Percentiles rank a stretch among this genome's conserved stretches.
These are phyloP conservation scores for Phaeotremella skinneri DNA, from an alignment of 768 basidiomycete genomes.

Conservation along the genomic window DNA sequence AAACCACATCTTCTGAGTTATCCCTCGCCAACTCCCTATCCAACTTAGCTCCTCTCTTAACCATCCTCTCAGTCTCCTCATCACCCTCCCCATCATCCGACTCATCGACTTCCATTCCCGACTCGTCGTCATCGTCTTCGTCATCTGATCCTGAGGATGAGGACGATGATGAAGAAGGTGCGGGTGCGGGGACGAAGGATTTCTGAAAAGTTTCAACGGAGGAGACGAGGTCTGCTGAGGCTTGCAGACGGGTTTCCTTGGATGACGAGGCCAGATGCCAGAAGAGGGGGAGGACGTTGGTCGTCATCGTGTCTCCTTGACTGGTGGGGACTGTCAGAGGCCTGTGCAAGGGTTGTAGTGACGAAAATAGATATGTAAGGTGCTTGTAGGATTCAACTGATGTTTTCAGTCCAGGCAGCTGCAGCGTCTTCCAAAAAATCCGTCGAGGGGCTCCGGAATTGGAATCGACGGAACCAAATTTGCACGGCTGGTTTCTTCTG, in stretches of 20 bases:
- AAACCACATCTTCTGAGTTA: constrained; percentile 88
- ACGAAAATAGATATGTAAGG: too few relatives aligned
- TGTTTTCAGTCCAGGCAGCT: too few relatives aligned
- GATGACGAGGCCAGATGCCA: constrained; percentile 84
- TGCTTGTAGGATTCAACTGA: too few relatives aligned
- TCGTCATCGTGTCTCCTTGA: constrained; percentile 58
- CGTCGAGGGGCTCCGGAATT: too few relatives aligned
- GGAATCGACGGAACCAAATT: background rate
- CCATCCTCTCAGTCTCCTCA: constrained; percentile 19
- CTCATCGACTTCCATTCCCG: constrained; percentile 43
- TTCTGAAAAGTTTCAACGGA: constrained; percentile 83
- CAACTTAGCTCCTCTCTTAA: constrained; percentile 28
- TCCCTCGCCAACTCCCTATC: constrained; percentile 56
- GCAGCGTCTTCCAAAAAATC: background rate
- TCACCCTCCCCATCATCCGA: constrained; percentile 49
- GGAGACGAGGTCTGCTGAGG: constrained; percentile 77
- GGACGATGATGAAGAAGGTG: constrained; percentile 2
- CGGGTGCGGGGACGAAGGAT: constrained; percentile 51
- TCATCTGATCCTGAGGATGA: constrained; percentile 27
- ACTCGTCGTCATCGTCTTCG: constrained; percentile 40
- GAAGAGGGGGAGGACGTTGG: constrained; percentile 87
- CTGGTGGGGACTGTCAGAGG: background rate
- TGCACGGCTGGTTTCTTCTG: too few relatives aligned
- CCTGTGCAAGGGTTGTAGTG: background rate
- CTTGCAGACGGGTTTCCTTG: constrained; percentile 75